Evolutionary conservation across 495 filamentous ascomycete species (phyloP).

Genomic region (Podospora didyma): DNA sequence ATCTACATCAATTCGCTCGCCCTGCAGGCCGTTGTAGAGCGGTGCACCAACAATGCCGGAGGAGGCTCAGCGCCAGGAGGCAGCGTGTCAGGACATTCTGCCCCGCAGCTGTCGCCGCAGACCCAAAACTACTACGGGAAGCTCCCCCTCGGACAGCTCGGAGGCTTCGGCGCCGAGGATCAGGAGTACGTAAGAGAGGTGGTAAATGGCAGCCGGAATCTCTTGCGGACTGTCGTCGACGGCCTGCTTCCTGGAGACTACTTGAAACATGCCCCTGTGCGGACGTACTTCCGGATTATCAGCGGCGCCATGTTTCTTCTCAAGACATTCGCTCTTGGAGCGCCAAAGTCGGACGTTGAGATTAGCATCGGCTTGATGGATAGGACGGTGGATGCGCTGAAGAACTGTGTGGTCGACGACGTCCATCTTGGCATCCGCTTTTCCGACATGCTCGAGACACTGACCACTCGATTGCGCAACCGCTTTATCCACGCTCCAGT

Average conservation of each 20-base stretch:
- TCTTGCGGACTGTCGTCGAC: constrained; percentile 78
- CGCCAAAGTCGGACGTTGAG: constrained; percentile 81
- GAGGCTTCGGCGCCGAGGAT: constrained; percentile 55
- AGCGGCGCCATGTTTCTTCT: constrained; percentile 93
- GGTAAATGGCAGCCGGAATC: constrained; percentile 78
- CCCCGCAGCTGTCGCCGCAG: constrained; percentile 49
- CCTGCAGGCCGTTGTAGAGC: constrained; percentile 89
- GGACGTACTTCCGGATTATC: constrained; percentile 92
- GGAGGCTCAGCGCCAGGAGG: constrained; percentile 33
- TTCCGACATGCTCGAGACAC: constrained; percentile 81
- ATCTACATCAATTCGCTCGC: constrained; percentile 92
- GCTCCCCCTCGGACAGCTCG: constrained; percentile 51
- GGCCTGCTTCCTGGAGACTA: constrained; percentile 76
- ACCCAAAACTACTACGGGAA: constrained; percentile 55
- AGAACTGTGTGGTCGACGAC: constrained; percentile 87
- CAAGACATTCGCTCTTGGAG: constrained; percentile 88
- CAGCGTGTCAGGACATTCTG: constrained; percentile 38
- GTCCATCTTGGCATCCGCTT: constrained; percentile 93
- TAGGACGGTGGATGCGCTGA: constrained; percentile 70
- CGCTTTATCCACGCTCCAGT: constrained; percentile 64
- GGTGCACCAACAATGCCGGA: constrained; percentile 72
- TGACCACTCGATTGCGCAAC: constrained; percentile 69
- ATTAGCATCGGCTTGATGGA: constrained; percentile 79
- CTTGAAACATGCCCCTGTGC: constrained; percentile 85
- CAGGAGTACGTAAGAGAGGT: constrained; percentile 84